Evolutionary conservation across 1,284 basidiomycete species (phyloP), one percentile per base, ranked within the genome.

Genomic region (Pisolithus thermaeus): DNA sequence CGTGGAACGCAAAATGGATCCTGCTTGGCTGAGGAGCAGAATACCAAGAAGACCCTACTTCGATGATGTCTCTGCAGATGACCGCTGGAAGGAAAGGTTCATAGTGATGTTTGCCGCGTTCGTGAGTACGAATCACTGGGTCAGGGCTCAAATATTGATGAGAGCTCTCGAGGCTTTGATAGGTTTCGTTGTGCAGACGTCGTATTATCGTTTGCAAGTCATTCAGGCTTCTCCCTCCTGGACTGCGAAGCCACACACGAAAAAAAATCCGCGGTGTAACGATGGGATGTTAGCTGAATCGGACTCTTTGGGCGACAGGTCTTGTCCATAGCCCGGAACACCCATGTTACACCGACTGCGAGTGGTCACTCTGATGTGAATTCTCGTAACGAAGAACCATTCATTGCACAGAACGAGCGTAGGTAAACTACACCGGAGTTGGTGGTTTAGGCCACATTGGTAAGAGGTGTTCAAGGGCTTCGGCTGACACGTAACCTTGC

Each of bases 61-160:
- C 11, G 67, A 70, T 46, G 58, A 68, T 37, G 52, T 53, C 1
- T 16, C 37, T 23, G 70, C 51, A 53, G 73, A 81, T 54, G 78
- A 82, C 42, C 70, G 76, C 38, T 77, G 76, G 78, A 80, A 79
- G 60, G 83, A 85, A 56, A 62, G 74, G 23, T 44, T 80, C 1
- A 70, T 86, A 49, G 47, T 84, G 11, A 64, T 71, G 3, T 69
- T 74, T 18, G 72, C 80, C 0, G 51, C 78, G 1, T 35, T 80
- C 47, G 82, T 83, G 52, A 55, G 74, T 73, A 6, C 7, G 12
- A 12, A 18, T 35, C 46, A 25, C 1, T 23, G 28, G 11, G 14
- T 27, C 32, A 22, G 18, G 14, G 3, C 32, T 12, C 22, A 46
- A 5, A 9, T n/a, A 3, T 9, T 38, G 36, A 30, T 18, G 7